Conservation (phyloP, 1,139 yeast species). For the Meyerozyma carpophila region DNA sequence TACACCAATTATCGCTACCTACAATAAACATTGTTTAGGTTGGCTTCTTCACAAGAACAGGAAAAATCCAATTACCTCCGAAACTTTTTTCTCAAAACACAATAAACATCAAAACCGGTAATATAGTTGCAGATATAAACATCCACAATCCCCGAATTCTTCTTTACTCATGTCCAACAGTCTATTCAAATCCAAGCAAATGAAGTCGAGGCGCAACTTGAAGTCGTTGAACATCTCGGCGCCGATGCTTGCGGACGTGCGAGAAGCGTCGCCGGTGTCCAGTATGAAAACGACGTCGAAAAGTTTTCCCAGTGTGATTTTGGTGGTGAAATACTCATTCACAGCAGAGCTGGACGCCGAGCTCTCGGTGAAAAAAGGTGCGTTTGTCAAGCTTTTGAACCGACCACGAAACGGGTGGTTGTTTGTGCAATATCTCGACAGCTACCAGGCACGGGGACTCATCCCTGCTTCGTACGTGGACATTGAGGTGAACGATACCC, state of each 20-base stretch:
- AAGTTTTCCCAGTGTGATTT: slow-evolving; percentile 10
- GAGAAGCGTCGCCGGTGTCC: neutral
- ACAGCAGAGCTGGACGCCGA: slow-evolving; percentile 14
- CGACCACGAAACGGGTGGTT: slow-evolving; percentile 24
- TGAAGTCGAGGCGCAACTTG: slow-evolving; percentile 22
- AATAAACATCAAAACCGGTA: neutral
- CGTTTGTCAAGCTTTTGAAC: slow-evolving; percentile 16
- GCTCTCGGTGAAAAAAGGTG: slow-evolving; percentile 13
- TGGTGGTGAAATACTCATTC: slow-evolving; percentile 14
- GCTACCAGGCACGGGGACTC: slow-evolving; percentile 12
- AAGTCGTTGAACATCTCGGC: slow-evolving; percentile 26
- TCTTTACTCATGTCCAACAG: slow-evolving; percentile 19
- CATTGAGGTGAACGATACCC: slow-evolving; percentile 17
- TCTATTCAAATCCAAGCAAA: slow-evolving; percentile 25
- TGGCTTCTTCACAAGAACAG: neutral
- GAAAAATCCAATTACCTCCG: neutral
- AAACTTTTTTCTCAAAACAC: neutral
- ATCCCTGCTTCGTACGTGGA: slow-evolving; percentile 21
- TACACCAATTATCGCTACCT: neutral
- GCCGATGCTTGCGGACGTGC: slow-evolving; percentile 13
- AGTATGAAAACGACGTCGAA: neutral
- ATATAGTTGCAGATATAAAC: neutral
- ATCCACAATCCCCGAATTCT: neutral
- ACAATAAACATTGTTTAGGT: neutral
- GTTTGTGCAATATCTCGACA: slow-evolving; percentile 17